Evolutionary conservation across 1,284 basidiomycete genomes (phyloP).

Genomic region (Sphaerobolus stellatus): DNA sequence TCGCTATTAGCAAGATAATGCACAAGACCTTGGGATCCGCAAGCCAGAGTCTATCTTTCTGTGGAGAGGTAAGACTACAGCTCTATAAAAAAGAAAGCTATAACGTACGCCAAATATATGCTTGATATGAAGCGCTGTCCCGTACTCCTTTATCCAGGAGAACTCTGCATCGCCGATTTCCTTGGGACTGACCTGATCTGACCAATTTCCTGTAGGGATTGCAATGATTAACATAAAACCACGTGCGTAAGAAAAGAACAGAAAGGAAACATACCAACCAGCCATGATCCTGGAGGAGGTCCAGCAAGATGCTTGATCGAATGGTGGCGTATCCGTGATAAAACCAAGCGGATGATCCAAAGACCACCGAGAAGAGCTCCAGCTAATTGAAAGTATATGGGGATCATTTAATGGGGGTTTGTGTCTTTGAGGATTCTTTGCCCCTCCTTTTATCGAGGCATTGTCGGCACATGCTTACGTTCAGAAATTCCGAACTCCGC

Average conservation of each 20-base stretch:
- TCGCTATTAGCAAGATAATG: background rate
- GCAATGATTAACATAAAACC: background rate
- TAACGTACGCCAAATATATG: constrained; percentile 29
- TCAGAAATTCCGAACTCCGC: too few relatives aligned
- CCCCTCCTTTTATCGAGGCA: too few relatives aligned
- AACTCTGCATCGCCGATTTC: constrained; percentile 33
- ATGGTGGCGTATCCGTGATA: background rate
- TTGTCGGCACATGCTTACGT: too few relatives aligned
- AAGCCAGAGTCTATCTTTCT: constrained; percentile 16
- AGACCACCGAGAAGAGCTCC: too few relatives aligned
- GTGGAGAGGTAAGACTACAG: background rate
- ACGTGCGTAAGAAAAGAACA: background rate
- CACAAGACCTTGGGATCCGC: constrained; percentile 6
- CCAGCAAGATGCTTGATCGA: background rate
- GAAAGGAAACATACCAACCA: background rate
- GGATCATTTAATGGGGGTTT: too few relatives aligned
- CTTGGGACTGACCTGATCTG: constrained; percentile 22
- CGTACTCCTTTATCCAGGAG: constrained; percentile 27
- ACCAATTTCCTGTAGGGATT: constrained; percentile 25
- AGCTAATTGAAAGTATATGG: too few relatives aligned
- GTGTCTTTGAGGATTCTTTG: too few relatives aligned
- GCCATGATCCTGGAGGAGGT: background rate
- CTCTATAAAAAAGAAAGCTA: background rate
- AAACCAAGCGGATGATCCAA: background rate
- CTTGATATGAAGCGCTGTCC: constrained; percentile 28